These are phyloP conservation scores for Rusavskia elegans DNA, from an alignment of 495 filamentous ascomycete species.

Conservation along the genomic window DNA sequence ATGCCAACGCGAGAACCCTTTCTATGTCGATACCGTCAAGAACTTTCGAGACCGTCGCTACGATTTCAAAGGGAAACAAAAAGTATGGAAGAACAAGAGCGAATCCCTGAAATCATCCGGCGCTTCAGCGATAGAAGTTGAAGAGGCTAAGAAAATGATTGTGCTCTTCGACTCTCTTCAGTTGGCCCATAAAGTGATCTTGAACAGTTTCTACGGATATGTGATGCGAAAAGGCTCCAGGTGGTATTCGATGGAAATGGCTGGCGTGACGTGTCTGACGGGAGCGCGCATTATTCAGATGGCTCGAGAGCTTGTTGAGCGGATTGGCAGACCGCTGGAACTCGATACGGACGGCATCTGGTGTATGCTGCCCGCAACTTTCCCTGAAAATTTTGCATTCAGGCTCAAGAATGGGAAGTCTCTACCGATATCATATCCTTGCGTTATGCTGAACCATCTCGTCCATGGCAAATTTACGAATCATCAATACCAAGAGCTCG, in stretches of 20 bases:
- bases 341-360: constrained; percentile 99
- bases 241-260: constrained; percentile 99
- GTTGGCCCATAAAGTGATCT: constrained; percentile 94
- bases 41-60: constrained; percentile 92
- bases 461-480: constrained; percentile 94
- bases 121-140: constrained; percentile 60
- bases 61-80: constrained; percentile 95
- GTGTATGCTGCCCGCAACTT: constrained; percentile 96
- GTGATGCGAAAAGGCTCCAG: constrained; percentile 98
- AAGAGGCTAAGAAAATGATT: constrained; percentile 97
- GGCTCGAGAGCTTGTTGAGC: constrained; percentile 84
- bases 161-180: constrained; percentile 91
- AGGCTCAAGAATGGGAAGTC: constrained; percentile 91
- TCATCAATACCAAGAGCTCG: constrained; percentile 84
- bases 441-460: constrained; percentile 97
- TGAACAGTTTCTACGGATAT: constrained; percentile 99
- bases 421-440: constrained; percentile 86
- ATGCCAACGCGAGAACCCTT: constrained; percentile 95
- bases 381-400: constrained; percentile 94
- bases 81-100: constrained; percentile 95
- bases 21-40: constrained; percentile 93
- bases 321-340: constrained; percentile 84
- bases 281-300: constrained; percentile 96
- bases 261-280: constrained; percentile 92
- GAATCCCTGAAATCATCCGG: constrained; percentile 71